Base-by-base conservation (phyloP, 768 basidiomycete genomes). In the Lenzites betulinus region DNA sequence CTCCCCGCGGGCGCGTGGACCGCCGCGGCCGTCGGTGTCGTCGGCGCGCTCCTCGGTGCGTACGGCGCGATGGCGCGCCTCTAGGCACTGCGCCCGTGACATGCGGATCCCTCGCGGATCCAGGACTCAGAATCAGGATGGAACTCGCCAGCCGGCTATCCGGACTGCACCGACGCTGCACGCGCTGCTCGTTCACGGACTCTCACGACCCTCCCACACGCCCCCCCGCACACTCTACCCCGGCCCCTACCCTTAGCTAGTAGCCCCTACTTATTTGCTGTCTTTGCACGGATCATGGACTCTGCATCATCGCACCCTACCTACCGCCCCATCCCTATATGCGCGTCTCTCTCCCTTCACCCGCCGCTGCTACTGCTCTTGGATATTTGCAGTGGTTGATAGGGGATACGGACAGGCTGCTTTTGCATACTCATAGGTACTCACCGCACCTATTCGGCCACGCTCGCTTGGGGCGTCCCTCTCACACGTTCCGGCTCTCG, bases 31-130 rank as follows among this genome's bases (percentile, higher is more conserved):
- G 49, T 80, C 8, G 80, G 76, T 9, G 67, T 70, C 46, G 48
- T 75, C 20, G 78, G 78, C 22, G 75, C 72, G 1, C 16, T 81
- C 4, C 23, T 77, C n/a, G 79, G 79, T 49, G 67, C 64, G 33
- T 41, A 43, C 8, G 63, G 67, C 22, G 64, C 66, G 38, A 42
- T 67, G 18, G 65, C 59, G 30, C 41, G 63, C 30, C 43, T 67
- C 23, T 69, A 51, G 60, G 43, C 35, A 13, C n/a, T 18, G n/a
- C n/a, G n/a, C n/a, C n/a, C n/a, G n/a, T n/a, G n/a, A n/a, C n/a
- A n/a, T n/a, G n/a, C n/a, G n/a, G n/a, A n/a, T n/a, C n/a, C n/a
- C n/a, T n/a, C n/a, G n/a, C n/a, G n/a, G 15, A 22, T 26, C 33
- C 9, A 26, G 42, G 9, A 8, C 22, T 20, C 22, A 20, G 22